Evolutionary conservation across 2,329 filamentous ascomycete genomes (phyloP).

Genomic region (Plenodomus tracheiphilus): DNA sequence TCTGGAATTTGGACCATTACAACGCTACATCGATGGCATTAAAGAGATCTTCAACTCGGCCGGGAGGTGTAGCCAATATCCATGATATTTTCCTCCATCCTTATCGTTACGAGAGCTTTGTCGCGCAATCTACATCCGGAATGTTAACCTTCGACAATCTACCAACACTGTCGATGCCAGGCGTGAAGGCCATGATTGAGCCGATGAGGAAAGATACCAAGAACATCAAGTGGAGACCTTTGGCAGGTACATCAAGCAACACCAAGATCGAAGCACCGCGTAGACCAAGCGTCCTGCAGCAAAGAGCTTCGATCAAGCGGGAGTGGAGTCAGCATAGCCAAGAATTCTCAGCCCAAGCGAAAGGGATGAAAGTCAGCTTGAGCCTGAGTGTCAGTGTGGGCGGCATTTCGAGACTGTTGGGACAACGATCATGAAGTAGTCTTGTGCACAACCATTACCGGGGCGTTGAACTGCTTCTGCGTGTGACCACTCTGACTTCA

Average conservation of each 20-base stretch:
- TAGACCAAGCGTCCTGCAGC: constrained; percentile 19
- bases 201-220: constrained; percentile 25
- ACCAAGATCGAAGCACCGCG: constrained; percentile 6
- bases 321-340: constrained; percentile 34
- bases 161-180: constrained; percentile 25
- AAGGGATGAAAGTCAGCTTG: constrained; percentile 34
- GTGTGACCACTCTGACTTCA: too few relatives aligned
- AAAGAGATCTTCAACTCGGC: constrained; percentile 19
- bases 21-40: constrained; percentile 21
- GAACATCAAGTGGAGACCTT: constrained; percentile 3
- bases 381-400: constrained; percentile 32
- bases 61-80: constrained; percentile 23
- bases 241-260: constrained; percentile 6
- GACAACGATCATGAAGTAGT: constrained; percentile 5
- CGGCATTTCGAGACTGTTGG: constrained; percentile 27
- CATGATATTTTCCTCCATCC: constrained; percentile 29
- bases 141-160: constrained; percentile 29
- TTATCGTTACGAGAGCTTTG: constrained; percentile 37
- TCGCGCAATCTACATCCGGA: constrained; percentile 29
- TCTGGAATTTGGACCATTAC: constrained; percentile 36
- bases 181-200: constrained; percentile 21
- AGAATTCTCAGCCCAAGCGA: constrained; percentile 27
- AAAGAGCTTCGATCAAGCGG: constrained; percentile 25
- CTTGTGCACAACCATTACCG: too few relatives aligned
- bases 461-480: too few relatives aligned